Evolutionary conservation across 108 stramenopile genomes (phyloP).

Genomic region (Hondaea fermentalgiana): DNA sequence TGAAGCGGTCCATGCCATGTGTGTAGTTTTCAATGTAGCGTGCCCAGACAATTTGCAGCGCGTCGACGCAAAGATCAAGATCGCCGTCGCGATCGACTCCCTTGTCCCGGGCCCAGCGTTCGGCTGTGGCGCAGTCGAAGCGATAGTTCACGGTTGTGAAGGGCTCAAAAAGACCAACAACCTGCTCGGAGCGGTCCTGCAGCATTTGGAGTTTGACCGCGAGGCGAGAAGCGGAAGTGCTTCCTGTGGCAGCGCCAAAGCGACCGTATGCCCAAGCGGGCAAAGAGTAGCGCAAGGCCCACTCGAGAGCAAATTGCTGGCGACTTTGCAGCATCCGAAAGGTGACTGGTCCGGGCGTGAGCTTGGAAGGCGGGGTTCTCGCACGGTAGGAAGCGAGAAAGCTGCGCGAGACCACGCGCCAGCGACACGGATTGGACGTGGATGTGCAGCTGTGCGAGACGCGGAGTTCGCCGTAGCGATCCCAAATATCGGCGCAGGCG

Average conservation of each 20-base stretch:
- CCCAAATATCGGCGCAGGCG: neutral
- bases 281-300: neutral
- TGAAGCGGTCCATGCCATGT: neutral
- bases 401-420: neutral
- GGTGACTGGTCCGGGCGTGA: conserved; percentile 2
- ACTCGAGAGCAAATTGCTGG: conserved; percentile 3
- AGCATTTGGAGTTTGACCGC: neutral
- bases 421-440: neutral
- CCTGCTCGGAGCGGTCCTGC: neutral
- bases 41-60: neutral
- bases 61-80: neutral
- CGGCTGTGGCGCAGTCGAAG: neutral
- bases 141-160: neutral
- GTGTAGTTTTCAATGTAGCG: neutral
- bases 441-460: conserved; percentile 11
- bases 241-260: neutral
- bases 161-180: neutral
- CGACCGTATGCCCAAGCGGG: neutral
- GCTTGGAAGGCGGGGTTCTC: neutral
- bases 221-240: neutral
- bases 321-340: conserved; percentile 7
- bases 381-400: neutral
- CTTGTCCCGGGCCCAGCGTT: neutral
- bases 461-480: neutral
- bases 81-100: neutral